A percentile compares a stretch with the other conserved stretches of the same genome.
Conservation (phyloP, 306 rosid species). For the apple (Malus domestica) region ASM211411v1 NC_041796.1:1153001-1153500, state of each 20-base stretch:
- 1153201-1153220: slow-evolving; percentile 6
- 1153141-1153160: not conserved
- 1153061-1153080: not conserved
- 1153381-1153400: not conserved
- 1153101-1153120: not conserved
- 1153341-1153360: not conserved
- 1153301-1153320: not conserved
- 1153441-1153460: slow-evolving; percentile 15
- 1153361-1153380: not conserved
- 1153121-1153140: not conserved
- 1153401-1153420: not conserved
- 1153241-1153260: slow-evolving; percentile 2
- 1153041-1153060: slow-evolving; percentile 20
- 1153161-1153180: not conserved
- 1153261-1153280: not conserved
- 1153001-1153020: not conserved
- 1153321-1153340: not conserved
- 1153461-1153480: slow-evolving; percentile 44
- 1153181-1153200: not conserved
- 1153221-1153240: slow-evolving; percentile 42
- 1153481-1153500: slow-evolving; percentile 7
- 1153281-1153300: not conserved
- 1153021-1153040: slow-evolving; percentile 26
- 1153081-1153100: not conserved
- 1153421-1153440: not conserved